Base-by-base conservation (phyloP, 139 green algal genomes). In the Chlorella sp. region DNA sequence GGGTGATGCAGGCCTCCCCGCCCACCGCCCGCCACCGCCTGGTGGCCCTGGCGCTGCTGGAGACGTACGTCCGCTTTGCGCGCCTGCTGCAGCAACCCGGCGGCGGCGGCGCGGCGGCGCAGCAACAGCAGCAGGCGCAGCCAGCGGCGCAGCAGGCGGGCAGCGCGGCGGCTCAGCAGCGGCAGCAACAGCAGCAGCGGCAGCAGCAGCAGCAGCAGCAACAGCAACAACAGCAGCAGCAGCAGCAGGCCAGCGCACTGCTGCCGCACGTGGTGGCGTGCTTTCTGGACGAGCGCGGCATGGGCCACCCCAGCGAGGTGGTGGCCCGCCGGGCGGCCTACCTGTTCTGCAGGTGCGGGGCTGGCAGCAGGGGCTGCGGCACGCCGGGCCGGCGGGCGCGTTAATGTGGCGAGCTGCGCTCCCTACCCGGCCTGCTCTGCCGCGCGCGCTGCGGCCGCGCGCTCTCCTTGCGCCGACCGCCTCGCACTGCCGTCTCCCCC, bases 291-390 rank as follows among this genome's bases (percentile, higher is more conserved):
- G 60, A 68, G 19, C 38, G 35, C 21, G 83, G 79, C 14, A 60
- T 86, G 42, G 75, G 74, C 29, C 75, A 83, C 45, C 55, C 79
- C 51, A 61, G 58, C 40, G 41, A 72, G 36, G 53, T 51, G 25
- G 75, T 86, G 29, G 25, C 82, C 36, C 86, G 81, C 6, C 87
- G 91, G 3, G 88, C 89, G 11, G 87, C 79, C 81, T 98, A 97
- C 83, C 87, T 98, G 0, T 92, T 98, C 71, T 85, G 79, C 36
- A 90, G n/a, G n/a, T n/a, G n/a, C n/a, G n/a, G n/a, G n/a, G n/a
- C n/a, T n/a, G n/a, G n/a, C n/a, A n/a, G n/a, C n/a, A n/a, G n/a
- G n/a, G n/a, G n/a, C n/a, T n/a, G n/a, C n/a, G n/a, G n/a, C n/a
- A n/a, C n/a, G n/a, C n/a, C n/a, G n/a, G n/a, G n/a, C n/a, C n/a